These are phyloP conservation scores for Parastagonospora nodorum DNA, from an alignment of 2,329 filamentous ascomycete species.

Conservation along the genomic window DNA sequence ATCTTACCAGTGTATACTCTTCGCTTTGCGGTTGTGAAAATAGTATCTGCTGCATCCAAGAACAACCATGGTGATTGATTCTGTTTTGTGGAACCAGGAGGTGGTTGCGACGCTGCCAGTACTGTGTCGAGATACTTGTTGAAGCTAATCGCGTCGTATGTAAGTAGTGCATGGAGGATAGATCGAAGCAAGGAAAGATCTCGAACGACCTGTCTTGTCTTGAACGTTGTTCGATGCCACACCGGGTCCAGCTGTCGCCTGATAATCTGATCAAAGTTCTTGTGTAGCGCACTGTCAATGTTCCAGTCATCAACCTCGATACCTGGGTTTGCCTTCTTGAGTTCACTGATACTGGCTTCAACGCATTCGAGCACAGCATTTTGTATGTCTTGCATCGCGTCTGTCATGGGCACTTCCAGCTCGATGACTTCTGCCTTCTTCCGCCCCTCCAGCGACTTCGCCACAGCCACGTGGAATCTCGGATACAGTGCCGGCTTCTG, in stretches of 20 bases:
- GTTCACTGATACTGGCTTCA: constrained; percentile 88
- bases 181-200: constrained; percentile 83
- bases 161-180: constrained; percentile 79
- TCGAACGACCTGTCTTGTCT: constrained; percentile 91
- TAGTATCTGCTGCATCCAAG: constrained; percentile 89
- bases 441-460: constrained; percentile 85
- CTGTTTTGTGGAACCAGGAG: constrained; percentile 83
- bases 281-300: constrained; percentile 86
- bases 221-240: constrained; percentile 95
- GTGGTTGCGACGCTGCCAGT: constrained; percentile 84
- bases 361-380: constrained; percentile 95
- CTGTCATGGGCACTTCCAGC: constrained; percentile 93
- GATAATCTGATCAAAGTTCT: constrained; percentile 88
- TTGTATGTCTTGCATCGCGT: constrained; percentile 90
- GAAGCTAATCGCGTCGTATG: constrained; percentile 88
- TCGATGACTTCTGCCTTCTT: constrained; percentile 97
- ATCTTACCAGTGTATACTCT: constrained; percentile 82
- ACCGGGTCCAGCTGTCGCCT: constrained; percentile 91
- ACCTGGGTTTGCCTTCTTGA: constrained; percentile 87
- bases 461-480: constrained; percentile 88
- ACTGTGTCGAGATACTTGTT: constrained; percentile 94
- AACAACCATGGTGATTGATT: constrained; percentile 96
- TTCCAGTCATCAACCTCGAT: constrained; percentile 98
- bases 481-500: constrained; percentile 90
- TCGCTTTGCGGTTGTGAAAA: constrained; percentile 87